Percentiles rank a stretch among this genome's conserved stretches.
Evolutionary conservation across 768 basidiomycete species (phyloP).

Genomic region (Sporobolomyces pararoseus): DNA sequence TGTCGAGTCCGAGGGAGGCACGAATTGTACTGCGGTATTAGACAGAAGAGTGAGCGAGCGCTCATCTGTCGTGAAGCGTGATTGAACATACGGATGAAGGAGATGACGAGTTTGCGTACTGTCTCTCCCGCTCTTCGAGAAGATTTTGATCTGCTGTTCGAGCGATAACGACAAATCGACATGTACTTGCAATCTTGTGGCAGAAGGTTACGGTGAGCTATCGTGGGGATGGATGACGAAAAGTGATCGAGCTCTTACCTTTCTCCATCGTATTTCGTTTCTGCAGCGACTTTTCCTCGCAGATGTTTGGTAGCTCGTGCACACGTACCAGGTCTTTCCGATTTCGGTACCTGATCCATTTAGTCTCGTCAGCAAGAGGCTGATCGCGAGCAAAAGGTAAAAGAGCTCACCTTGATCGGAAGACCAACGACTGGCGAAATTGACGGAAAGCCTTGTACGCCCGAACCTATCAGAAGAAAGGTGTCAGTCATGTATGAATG

Average conservation of each 20-base stretch:
- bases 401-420: conserved; percentile 59
- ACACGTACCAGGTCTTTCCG: conserved; percentile 67
- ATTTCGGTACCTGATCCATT: conserved; percentile 71
- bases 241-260: no score
- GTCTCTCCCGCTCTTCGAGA: conserved; percentile 80
- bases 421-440: conserved; percentile 56
- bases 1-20: conserved; percentile 57
- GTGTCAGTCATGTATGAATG: neutral
- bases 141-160: conserved; percentile 63
- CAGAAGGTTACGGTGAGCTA: no score
- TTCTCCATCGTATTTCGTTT: conserved; percentile 93
- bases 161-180: conserved; percentile 55
- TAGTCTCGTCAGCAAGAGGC: neutral
- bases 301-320: conserved; percentile 15
- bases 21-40: conserved; percentile 56
- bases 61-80: neutral
- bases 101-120: conserved; percentile 67
- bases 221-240: no score
- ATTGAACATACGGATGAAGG: conserved; percentile 5
- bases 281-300: conserved; percentile 64
- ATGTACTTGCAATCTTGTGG: conserved; percentile 86
- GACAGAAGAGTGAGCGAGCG: neutral
- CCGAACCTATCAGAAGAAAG: neutral
- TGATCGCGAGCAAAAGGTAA: neutral
- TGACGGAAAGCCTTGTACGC: neutral